Conservation (phyloP, 2,329 filamentous ascomycete genomes). For the Claviceps paspali region DNA sequence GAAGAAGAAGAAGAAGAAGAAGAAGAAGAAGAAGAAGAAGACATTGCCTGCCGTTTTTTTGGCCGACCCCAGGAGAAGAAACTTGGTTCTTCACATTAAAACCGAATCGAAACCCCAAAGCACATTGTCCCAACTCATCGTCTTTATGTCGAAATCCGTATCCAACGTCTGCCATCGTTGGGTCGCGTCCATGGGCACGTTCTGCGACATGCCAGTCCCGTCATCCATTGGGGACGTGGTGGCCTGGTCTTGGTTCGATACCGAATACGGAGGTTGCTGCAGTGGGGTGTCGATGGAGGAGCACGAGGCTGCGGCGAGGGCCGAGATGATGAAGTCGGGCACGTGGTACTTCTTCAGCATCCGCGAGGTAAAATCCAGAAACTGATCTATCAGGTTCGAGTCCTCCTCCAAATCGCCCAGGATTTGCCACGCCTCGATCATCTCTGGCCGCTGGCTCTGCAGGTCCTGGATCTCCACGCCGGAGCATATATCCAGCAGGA, state of each 20-base stretch:
- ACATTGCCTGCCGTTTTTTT: too few relatives aligned
- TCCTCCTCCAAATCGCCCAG: slow-evolving; percentile 1
- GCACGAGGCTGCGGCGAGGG: not conserved
- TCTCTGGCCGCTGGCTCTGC: not conserved
- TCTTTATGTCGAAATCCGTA: slow-evolving; percentile 4
- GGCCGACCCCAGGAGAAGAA: too few relatives aligned
- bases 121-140: slow-evolving; percentile 6
- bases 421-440: slow-evolving; percentile 3
- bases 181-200: not conserved
- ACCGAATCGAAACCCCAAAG: slow-evolving; percentile 5
- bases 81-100: slow-evolving; percentile 4
- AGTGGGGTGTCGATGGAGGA: not conserved
- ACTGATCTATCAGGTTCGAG: slow-evolving; percentile 4
- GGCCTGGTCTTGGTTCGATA: not conserved
- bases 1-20: too few relatives aligned
- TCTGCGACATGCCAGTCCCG: too few relatives aligned
- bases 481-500: slow-evolving; percentile 4
- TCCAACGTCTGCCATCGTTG: slow-evolving; percentile 5
- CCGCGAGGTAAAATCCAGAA: slow-evolving; percentile 3
- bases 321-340: not conserved
- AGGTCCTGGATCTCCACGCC: not conserved
- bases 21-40: too few relatives aligned
- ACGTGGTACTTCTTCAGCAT: slow-evolving; percentile 4
- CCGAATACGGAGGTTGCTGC: not conserved
- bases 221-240: not conserved